Percentiles rank a stretch among this genome's conserved stretches.
Evolutionary conservation across 1,284 basidiomycete species (phyloP).

Genomic region (Xerocomus cyaneibrunnescens): DNA sequence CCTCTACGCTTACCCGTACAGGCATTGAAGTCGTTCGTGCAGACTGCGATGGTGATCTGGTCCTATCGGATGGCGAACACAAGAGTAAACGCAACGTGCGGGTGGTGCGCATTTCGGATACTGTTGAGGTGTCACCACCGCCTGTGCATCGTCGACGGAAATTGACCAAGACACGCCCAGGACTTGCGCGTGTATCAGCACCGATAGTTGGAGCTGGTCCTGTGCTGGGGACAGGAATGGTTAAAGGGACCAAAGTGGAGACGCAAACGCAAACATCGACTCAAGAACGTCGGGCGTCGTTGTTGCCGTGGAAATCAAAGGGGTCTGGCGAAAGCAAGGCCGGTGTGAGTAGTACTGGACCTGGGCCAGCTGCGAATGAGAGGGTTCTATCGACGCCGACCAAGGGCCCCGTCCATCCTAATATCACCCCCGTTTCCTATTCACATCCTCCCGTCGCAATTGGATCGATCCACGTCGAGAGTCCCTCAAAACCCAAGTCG

Average conservation of each 20-base stretch:
- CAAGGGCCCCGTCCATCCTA: background rate
- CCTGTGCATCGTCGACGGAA: slow-evolving; percentile 22
- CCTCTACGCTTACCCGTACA: slow-evolving; percentile 19
- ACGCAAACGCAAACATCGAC: background rate
- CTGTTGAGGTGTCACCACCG: slow-evolving; percentile 20
- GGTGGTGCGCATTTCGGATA: slow-evolving; percentile 28
- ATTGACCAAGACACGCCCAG: slow-evolving; percentile 25
- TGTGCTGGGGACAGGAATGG: background rate
- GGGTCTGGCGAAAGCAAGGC: slow-evolving; percentile 5
- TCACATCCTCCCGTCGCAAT: background rate
- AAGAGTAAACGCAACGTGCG: slow-evolving; percentile 23
- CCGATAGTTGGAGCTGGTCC: background rate
- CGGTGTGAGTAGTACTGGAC: background rate
- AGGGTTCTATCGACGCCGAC: background rate
- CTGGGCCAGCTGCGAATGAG: background rate
- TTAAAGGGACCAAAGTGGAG: slow-evolving; percentile 1
- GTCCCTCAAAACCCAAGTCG: background rate
- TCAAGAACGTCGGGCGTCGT: slow-evolving; percentile 19
- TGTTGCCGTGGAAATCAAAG: slow-evolving; percentile 26
- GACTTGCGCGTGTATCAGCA: background rate
- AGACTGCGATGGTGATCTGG: background rate
- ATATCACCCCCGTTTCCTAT: background rate
- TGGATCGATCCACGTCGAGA: background rate
- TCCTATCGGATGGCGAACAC: background rate
- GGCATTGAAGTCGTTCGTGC: slow-evolving; percentile 13